Conservation (phyloP, 371 early-diverging fungal genomes). For the Haplosporangium sp. region DNA sequence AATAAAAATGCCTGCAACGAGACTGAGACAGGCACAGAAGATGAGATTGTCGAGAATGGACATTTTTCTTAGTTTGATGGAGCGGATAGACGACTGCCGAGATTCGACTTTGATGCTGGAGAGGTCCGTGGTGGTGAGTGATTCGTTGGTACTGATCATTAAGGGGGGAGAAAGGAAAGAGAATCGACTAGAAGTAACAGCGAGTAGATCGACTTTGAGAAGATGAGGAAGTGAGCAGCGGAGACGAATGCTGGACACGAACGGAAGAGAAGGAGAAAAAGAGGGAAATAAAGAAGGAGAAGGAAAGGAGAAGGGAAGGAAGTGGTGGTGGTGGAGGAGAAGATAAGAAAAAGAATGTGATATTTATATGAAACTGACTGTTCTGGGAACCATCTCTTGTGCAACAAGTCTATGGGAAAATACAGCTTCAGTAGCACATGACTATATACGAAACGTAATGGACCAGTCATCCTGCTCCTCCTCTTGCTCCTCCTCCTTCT, state of each 20-base stretch:
- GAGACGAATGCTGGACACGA: neutral
- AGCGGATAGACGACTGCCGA: constrained; percentile 31
- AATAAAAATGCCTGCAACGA: constrained; percentile 46
- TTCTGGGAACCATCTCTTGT: no score
- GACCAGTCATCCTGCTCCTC: no score
- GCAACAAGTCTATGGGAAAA: no score
- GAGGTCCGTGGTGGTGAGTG: constrained; percentile 23
- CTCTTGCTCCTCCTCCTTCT: no score
- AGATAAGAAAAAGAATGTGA: no score
- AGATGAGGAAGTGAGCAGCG: neutral
- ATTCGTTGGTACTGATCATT: constrained; percentile 27
- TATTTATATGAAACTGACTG: no score
- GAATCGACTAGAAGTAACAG: neutral
- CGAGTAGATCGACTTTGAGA: neutral
- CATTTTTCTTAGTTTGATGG: constrained; percentile 32
- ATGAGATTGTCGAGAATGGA: constrained; percentile 47
- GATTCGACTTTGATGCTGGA: constrained; percentile 24
- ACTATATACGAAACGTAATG: no score
- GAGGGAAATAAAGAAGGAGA: no score
- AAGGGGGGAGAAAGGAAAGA: neutral
- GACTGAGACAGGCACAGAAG: constrained; percentile 44
- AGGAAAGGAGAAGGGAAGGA: no score
- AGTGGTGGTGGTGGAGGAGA: no score
- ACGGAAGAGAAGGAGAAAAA: no score
- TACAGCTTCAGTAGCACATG: no score